Conservation (phyloP, 2,329 filamentous ascomycete genomes). For the Aspergillus novoparasiticus region DNA sequence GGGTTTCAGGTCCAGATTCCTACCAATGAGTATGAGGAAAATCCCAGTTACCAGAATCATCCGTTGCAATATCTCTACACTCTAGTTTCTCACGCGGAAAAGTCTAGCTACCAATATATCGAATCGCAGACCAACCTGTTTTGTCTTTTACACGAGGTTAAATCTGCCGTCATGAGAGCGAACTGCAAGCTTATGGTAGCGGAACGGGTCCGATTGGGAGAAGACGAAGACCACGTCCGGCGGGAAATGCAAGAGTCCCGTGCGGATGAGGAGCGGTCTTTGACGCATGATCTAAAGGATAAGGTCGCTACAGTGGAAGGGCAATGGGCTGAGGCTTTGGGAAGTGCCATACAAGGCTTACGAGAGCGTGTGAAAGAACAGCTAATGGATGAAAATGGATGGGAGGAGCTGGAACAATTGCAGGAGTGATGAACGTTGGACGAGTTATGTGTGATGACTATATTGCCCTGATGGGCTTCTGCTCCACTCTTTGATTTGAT, state of each 20-base stretch:
- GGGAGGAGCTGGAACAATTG: slow-evolving; percentile 74
- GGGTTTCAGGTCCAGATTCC: slow-evolving; percentile 78
- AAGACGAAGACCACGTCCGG: slow-evolving; percentile 45
- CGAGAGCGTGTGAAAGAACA: slow-evolving; percentile 74
- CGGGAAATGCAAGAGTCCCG: slow-evolving; percentile 60
- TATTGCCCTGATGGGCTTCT: slow-evolving; percentile 9
- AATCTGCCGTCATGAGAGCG: slow-evolving; percentile 73
- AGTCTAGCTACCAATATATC: slow-evolving; percentile 95
- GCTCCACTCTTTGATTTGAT: slow-evolving; percentile 21
- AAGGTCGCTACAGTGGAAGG: slow-evolving; percentile 89
- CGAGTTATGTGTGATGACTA: slow-evolving; percentile 4
- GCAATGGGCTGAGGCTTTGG: slow-evolving; percentile 87
- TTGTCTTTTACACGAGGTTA: slow-evolving; percentile 88
- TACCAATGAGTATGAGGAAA: slow-evolving; percentile 77
- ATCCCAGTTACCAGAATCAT: slow-evolving; percentile 75
- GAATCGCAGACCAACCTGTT: slow-evolving; percentile 90
- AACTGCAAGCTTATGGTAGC: slow-evolving; percentile 69
- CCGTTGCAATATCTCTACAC: slow-evolving; percentile 90
- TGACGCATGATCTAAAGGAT: slow-evolving; percentile 89
- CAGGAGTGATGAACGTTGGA: slow-evolving; percentile 26
- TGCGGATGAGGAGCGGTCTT: slow-evolving; percentile 65
- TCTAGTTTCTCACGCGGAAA: slow-evolving; percentile 82
- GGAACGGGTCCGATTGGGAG: slow-evolving; percentile 56
- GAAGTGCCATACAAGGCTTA: slow-evolving; percentile 70
- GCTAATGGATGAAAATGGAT: slow-evolving; percentile 77